Conservation (phyloP, 2,329 filamentous ascomycete species). For the Microdochium trichocladiopsis region DNA sequence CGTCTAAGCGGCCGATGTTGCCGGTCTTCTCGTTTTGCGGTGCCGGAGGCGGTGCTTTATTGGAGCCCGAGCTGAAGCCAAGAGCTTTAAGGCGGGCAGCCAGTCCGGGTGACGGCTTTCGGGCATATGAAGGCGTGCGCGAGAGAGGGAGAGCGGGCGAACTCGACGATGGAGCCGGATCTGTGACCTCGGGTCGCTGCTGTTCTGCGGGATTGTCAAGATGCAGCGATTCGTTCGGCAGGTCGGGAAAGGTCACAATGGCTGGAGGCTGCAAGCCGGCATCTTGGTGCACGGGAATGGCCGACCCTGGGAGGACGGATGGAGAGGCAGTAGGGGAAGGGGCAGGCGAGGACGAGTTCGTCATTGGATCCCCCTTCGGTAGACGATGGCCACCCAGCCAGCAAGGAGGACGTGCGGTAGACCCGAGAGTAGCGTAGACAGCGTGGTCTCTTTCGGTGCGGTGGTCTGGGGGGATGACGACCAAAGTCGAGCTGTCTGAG, state of each 20-base stretch:
- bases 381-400: background rate
- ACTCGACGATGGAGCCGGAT: background rate
- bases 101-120: conserved; percentile 57
- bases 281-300: conserved; percentile 14
- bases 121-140: conserved; percentile 11
- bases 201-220: conserved; percentile 22
- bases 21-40: conserved; percentile 25
- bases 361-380: background rate
- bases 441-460: no score
- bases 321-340: conserved; percentile 5
- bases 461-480: no score
- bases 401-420: background rate
- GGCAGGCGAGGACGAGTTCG: conserved; percentile 5
- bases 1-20: conserved; percentile 60
- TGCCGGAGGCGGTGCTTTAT: conserved; percentile 26
- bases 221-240: conserved; percentile 30
- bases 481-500: no score
- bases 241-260: conserved; percentile 32
- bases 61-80: conserved; percentile 38
- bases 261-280: conserved; percentile 11
- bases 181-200: conserved; percentile 1
- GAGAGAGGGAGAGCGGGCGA: background rate
- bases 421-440: background rate
- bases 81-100: conserved; percentile 59
- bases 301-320: conserved; percentile 15